Percentiles rank a stretch among this genome's conserved stretches.
Conservation (phyloP, 768 basidiomycete species). For the Favolaschia claudopus region DNA sequence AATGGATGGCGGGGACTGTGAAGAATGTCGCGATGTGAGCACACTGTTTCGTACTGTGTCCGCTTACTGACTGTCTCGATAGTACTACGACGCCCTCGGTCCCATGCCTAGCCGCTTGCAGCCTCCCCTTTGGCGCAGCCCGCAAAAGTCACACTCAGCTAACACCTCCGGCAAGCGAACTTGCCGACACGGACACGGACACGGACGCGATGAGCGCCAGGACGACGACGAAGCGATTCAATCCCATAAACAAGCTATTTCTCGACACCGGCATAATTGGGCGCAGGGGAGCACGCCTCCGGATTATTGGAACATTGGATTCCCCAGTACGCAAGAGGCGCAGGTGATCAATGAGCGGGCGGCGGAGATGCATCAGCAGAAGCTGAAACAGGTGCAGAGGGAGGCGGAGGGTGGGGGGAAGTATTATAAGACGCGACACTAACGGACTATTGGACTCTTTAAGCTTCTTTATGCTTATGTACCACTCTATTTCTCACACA, state of each 20-base stretch:
- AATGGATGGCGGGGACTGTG: conserved; percentile 82
- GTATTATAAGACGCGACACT: conserved; percentile 40
- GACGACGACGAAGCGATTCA: conserved; percentile 40
- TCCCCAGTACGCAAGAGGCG: conserved; percentile 86
- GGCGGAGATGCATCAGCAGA: conserved; percentile 72
- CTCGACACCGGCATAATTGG: conserved; percentile 79
- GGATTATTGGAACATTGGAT: conserved; percentile 90
- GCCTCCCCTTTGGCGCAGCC: conserved; percentile 80
- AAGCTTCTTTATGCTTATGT: too few species aligned
- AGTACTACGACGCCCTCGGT: conserved; percentile 86
- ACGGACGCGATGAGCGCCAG: conserved; percentile 7
- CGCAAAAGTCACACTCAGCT: too few species aligned
- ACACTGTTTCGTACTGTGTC: conserved; percentile 5
- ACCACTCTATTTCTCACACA: too few species aligned
- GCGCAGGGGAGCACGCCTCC: conserved; percentile 78
- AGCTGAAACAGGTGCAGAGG: conserved; percentile 62
- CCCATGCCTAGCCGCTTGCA: conserved; percentile 71
- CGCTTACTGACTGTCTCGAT: neutral
- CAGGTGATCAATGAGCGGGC: conserved; percentile 79
- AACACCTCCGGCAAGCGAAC: conserved; percentile 40
- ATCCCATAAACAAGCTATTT: conserved; percentile 74
- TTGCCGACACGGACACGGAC: conserved; percentile 36
- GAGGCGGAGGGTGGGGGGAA: conserved; percentile 63
- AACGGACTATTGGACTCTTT: too few species aligned
- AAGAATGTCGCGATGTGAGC: conserved; percentile 79